phyloP scores from a whole-genome alignment of 23 red algal species.

The Gracilaria gracilis region DNA sequence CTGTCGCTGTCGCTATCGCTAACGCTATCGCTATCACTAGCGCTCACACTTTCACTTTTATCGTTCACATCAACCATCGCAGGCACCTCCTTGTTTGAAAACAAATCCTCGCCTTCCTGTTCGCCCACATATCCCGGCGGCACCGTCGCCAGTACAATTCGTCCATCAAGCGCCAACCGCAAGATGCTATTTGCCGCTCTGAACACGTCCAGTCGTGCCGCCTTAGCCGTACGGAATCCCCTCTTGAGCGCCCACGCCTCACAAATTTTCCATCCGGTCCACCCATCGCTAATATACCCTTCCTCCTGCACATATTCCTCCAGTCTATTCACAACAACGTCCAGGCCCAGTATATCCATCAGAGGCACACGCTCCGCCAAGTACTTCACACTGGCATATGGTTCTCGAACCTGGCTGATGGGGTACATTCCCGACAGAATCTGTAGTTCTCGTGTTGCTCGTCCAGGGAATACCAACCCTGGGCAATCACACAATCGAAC shows the following conservation, averaged over 20 bases:
- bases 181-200: slow-evolving; percentile 77
- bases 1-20: background rate
- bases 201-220: slow-evolving; percentile 71
- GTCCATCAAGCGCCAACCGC: slow-evolving; percentile 65
- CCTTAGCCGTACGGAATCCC: slow-evolving; percentile 79
- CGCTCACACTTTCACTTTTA: slow-evolving; percentile 16
- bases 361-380: slow-evolving; percentile 68
- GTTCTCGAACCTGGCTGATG: slow-evolving; percentile 74
- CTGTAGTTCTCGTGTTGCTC: slow-evolving; percentile 70
- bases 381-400: slow-evolving; percentile 68
- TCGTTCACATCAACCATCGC: background rate
- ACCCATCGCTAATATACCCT: slow-evolving; percentile 37
- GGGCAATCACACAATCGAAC: slow-evolving; percentile 95
- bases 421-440: slow-evolving; percentile 81
- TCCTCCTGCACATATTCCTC: slow-evolving; percentile 51
- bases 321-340: slow-evolving; percentile 27
- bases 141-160: slow-evolving; percentile 76
- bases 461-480: slow-evolving; percentile 91
- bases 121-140: slow-evolving; percentile 56
- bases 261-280: slow-evolving; percentile 83
- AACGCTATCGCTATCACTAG: background rate
- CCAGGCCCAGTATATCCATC: slow-evolving; percentile 58
- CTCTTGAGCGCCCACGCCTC: slow-evolving; percentile 81
- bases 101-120: background rate
- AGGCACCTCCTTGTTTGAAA: background rate